Conservation (phyloP, 1,284 basidiomycete species). For the Schizopora paradoxa region DNA sequence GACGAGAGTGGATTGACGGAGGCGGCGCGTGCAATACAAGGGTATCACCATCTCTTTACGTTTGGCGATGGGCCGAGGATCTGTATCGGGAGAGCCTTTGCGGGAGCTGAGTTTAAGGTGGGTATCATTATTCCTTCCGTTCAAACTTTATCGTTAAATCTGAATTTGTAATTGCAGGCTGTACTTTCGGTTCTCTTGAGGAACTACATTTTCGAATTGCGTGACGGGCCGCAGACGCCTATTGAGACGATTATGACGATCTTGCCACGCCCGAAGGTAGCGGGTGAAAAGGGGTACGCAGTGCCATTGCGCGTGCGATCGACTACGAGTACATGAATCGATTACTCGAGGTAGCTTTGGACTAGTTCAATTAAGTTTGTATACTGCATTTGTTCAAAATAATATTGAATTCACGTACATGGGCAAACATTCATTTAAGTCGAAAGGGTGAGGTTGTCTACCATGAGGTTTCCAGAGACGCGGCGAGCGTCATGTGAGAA, state of each 20-base stretch:
- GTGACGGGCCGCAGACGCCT: slow-evolving; percentile 19
- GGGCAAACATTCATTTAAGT: too few species aligned
- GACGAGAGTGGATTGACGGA: background rate
- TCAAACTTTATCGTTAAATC: too few species aligned
- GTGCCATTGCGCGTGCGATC: slow-evolving; percentile 4
- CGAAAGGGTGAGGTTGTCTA: too few species aligned
- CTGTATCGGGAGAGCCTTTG: slow-evolving; percentile 1
- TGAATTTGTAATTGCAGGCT: slow-evolving; percentile 8
- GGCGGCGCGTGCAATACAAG: background rate
- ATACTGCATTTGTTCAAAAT: too few species aligned
- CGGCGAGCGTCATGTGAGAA: too few species aligned
- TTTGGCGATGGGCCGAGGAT: slow-evolving; percentile 1
- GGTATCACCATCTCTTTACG: background rate
- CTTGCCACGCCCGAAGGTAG: slow-evolving; percentile 1
- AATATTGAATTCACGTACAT: too few species aligned
- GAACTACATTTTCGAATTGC: slow-evolving; percentile 18
- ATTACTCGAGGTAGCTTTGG: too few species aligned
- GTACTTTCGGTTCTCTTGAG: slow-evolving; percentile 17
- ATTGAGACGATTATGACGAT: slow-evolving; percentile 9
- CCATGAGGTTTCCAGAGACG: too few species aligned
- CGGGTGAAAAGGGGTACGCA: slow-evolving; percentile 1
- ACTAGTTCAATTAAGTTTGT: too few species aligned
- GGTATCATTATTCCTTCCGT: background rate
- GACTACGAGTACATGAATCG: too few species aligned
- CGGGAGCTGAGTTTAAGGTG: background rate